phyloP scores from a whole-genome alignment of 495 filamentous ascomycete genomes.

The Penicilliopsis zonata region DNA sequence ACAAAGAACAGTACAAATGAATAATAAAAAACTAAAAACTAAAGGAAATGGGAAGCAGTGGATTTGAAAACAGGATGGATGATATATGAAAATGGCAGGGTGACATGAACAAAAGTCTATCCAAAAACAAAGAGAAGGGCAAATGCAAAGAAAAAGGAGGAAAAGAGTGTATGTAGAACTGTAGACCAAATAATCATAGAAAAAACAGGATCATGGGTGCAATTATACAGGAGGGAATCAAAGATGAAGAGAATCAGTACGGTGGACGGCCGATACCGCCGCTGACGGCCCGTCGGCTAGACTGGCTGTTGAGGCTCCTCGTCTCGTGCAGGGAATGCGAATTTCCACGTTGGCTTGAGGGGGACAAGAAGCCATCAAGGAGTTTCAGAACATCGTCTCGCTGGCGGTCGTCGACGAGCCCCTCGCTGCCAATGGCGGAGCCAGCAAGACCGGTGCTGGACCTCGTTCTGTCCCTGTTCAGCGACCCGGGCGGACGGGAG shows the following conservation, averaged over 20 bases:
- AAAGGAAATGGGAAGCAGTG: too few species aligned
- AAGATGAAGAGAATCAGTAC: conserved; percentile 19
- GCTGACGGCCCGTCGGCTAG: conserved; percentile 15
- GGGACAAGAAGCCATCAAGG: conserved; percentile 25
- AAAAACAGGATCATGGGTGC: neutral
- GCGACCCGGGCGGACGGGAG: conserved; percentile 10
- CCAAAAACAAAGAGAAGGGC: too few species aligned
- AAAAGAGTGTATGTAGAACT: neutral
- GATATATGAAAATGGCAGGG: too few species aligned
- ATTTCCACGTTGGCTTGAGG: conserved; percentile 5
- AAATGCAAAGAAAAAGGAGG: too few species aligned
- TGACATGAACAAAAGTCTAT: too few species aligned
- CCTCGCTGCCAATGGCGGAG: conserved; percentile 4
- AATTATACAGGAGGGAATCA: conserved; percentile 1
- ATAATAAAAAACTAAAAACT: neutral
- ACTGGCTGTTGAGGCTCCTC: too few species aligned
- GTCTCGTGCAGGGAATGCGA: neutral
- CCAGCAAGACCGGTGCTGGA: conserved; percentile 23
- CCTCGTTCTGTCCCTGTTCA: conserved; percentile 25
- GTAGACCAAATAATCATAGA: neutral
- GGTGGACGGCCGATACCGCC: conserved; percentile 30
- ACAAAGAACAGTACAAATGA: conserved; percentile 1
- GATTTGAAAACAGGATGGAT: too few species aligned
- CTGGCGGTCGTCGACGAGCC: conserved; percentile 7
- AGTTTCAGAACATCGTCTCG: conserved; percentile 26